These are phyloP conservation scores for Sugiyamaella novakii DNA, from an alignment of 1,139 yeast genomes.

Conservation along the genomic window DNA sequence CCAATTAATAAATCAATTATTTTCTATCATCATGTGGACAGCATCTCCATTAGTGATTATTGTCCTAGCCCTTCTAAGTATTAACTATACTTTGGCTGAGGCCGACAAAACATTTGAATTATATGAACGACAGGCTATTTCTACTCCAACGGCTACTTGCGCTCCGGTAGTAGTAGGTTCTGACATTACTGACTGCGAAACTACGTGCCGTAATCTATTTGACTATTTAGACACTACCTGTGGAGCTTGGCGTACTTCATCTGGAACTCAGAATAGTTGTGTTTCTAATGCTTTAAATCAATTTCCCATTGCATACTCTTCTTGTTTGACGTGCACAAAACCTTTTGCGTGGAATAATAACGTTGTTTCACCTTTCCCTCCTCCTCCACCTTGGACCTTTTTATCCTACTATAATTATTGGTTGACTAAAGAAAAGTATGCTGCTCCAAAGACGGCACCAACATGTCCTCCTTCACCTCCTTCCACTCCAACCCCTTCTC, in stretches of 20 bases:
- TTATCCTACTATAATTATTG: slow-evolving; percentile 10
- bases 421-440: background rate
- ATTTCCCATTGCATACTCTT: background rate
- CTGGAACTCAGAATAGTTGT: background rate
- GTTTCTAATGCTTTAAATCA: slow-evolving; percentile 1
- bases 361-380: slow-evolving; percentile 5
- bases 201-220: slow-evolving; percentile 1
- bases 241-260: background rate
- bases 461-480: slow-evolving; percentile 8
- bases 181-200: slow-evolving; percentile 1
- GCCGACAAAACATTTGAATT: too few species aligned
- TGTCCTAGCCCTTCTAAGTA: too few species aligned
- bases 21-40: too few species aligned
- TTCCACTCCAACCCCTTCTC: background rate
- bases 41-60: too few species aligned
- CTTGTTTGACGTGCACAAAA: slow-evolving; percentile 3
- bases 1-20: too few species aligned
- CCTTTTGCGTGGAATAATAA: slow-evolving; percentile 4
- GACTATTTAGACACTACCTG: background rate
- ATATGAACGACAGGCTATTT: background rate
- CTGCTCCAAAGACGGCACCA: background rate
- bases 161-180: slow-evolving; percentile 4
- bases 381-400: slow-evolving; percentile 7
- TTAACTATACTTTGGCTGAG: too few species aligned
- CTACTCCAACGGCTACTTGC: slow-evolving; percentile 2